Conservation (phyloP, 352 stramenopile species). For the Globisporangium alternatum region DNA sequence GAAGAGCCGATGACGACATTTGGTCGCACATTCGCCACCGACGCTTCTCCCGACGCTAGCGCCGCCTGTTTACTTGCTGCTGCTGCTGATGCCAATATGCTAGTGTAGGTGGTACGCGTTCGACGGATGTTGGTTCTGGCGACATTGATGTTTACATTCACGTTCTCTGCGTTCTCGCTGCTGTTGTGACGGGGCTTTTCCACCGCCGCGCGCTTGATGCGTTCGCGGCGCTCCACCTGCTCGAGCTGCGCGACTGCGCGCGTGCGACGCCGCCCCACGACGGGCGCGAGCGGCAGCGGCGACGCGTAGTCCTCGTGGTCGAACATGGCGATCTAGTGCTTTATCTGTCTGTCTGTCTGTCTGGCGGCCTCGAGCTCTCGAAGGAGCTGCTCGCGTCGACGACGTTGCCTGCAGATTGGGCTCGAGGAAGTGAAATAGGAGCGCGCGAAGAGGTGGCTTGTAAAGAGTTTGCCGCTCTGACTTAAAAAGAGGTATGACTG, state of each 20-base stretch:
- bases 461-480: neutral
- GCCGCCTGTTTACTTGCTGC: neutral
- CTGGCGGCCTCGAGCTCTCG: no score
- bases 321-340: slow-evolving; percentile 1
- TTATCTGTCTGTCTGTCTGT: neutral
- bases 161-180: slow-evolving; percentile 12
- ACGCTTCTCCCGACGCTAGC: neutral
- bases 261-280: slow-evolving; percentile 27
- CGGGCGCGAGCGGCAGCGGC: slow-evolving; percentile 8
- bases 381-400: neutral
- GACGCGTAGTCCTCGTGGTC: neutral
- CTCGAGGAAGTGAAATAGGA: neutral
- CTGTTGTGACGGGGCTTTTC: neutral
- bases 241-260: slow-evolving; percentile 29
- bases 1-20: slow-evolving; percentile 27
- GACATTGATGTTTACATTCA: neutral
- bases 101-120: neutral
- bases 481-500: neutral
- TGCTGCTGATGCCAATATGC: neutral
- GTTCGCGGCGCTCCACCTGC: slow-evolving; percentile 24
- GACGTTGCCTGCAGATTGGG: neutral
- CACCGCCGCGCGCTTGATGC: slow-evolving; percentile 25
- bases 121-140: neutral
- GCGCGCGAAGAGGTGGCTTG: no score
- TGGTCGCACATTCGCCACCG: neutral